These are phyloP conservation scores for Bifiguratus adelaidae DNA, from an alignment of 192 early-diverging fungal species.

Conservation along the genomic window DNA sequence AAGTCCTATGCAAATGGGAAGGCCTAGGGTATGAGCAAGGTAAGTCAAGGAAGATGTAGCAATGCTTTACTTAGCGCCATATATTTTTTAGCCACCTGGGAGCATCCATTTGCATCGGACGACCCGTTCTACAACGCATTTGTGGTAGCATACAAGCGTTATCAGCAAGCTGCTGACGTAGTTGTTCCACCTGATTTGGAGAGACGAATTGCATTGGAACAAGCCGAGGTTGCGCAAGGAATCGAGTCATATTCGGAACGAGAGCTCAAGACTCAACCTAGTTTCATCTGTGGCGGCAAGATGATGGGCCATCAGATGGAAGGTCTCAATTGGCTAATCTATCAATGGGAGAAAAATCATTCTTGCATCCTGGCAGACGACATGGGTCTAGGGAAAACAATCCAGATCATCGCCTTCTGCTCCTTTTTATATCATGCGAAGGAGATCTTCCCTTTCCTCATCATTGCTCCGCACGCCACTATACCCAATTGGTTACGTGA, in stretches of 20 bases:
- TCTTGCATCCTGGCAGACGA: conserved; percentile 65
- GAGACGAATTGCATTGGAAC: conserved; percentile 12
- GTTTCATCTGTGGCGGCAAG: conserved; percentile 34
- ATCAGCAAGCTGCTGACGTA: conserved; percentile 19
- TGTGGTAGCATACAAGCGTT: conserved; percentile 24
- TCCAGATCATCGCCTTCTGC: conserved; percentile 58
- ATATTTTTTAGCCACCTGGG: conserved; percentile 20
- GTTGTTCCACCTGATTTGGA: conserved; percentile 18
- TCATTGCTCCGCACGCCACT: conserved; percentile 55
- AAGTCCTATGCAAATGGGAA: too few species aligned
- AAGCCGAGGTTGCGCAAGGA: conserved; percentile 5
- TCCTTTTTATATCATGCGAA: conserved; percentile 29
- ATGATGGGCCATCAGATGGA: conserved; percentile 59
- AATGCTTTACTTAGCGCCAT: conserved; percentile 5
- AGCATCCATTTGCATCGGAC: conserved; percentile 17
- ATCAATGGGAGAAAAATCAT: conserved; percentile 46
- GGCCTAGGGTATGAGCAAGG: conserved; percentile 42
- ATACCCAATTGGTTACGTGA: conserved; percentile 62
- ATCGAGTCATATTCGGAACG: conserved; percentile 22
- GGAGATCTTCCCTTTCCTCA: conserved; percentile 45
- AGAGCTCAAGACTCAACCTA: conserved; percentile 42
- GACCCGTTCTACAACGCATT: conserved; percentile 17
- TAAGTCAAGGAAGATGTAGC: conserved; percentile 15
- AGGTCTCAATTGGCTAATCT: conserved; percentile 56
- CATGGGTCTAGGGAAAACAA: conserved; percentile 70